Conservation (phyloP, 1,284 basidiomycete species). For the Puccinia horiana region DNA sequence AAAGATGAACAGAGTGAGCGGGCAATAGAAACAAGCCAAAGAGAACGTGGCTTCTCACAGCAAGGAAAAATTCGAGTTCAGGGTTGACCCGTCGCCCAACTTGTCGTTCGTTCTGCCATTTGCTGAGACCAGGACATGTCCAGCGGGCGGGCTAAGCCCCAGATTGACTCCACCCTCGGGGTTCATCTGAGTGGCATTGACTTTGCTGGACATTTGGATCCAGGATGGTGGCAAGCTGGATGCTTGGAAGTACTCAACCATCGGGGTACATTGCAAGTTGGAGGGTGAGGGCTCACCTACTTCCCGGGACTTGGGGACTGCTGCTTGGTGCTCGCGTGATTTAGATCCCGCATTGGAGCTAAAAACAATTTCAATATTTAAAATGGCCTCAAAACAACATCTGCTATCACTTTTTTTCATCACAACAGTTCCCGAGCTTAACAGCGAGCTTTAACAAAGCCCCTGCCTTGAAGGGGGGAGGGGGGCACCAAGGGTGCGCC, state of each 20-base stretch:
- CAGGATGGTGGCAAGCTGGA: conserved; percentile 11
- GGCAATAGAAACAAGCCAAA: not conserved
- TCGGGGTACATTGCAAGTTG: conserved; percentile 1
- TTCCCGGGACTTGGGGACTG: too few relatives aligned
- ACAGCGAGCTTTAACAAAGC: too few relatives aligned
- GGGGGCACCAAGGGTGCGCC: too few relatives aligned
- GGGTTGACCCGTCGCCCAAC: conserved; percentile 14
- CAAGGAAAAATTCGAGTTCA: conserved; percentile 41
- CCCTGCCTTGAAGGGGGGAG: too few relatives aligned
- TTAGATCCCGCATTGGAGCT: too few relatives aligned
- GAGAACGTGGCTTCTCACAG: not conserved
- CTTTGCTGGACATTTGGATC: conserved; percentile 17
- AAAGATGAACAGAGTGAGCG: not conserved
- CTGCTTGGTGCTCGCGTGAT: too few relatives aligned
- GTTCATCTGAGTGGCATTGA: conserved; percentile 13
- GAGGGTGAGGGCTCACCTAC: too few relatives aligned
- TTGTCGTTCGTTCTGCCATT: conserved; percentile 36
- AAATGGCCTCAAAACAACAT: too few relatives aligned
- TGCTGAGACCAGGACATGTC: not conserved
- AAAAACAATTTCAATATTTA: too few relatives aligned
- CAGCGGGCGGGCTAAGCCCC: conserved; percentile 25
- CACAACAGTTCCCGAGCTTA: too few relatives aligned
- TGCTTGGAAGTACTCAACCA: not conserved
- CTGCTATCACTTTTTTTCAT: too few relatives aligned
- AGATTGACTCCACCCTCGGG: conserved; percentile 35